Base-by-base conservation (phyloP, 371 early-diverging fungal genomes). In the Mucor mucedo region DNA sequence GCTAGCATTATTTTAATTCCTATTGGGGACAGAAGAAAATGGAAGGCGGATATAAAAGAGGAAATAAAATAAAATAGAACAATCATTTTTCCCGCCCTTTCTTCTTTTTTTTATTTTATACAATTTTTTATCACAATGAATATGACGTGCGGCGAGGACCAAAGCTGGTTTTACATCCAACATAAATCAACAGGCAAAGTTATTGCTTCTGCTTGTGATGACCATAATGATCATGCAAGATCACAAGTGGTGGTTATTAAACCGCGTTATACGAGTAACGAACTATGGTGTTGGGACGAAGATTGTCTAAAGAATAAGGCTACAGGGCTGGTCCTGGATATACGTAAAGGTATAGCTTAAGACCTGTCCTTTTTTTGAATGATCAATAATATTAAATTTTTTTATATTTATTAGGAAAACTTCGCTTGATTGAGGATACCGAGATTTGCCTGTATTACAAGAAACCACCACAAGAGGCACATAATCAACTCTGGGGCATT, bases 251-350 rank as follows among this genome's bases (percentile, higher is more conserved):
- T 73, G 40, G 68, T 79, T 0, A 53, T 60, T 21, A 63, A 65
- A 32, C 72, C 72, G 6, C 52, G 48, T 14, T 52, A 65, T 41
- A 52, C 29, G 3, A 76, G 73, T 50, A 64, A 60, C 4, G 76
- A 79, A 58, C 52, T 73, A 6, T 79, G 79, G 79, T 52, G 64
- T n/a, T 79, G 74, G 74, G 76, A 71, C 40, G 72, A 68, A 16
- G 68, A 65, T 27, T 66, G 63, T 39, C 32, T 79, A 16, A 52
- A 58, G 10, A 79, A 76, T 47, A 76, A 79, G 47, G 68, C 74
- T 21, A 76, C 70, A n/a, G 64, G 63, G 7, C 65, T 76, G 4
- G 79, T 79, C 13, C 66, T 79, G 2, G 79, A 79, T 55, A 76
- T 79, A 35, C 79, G 76, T 33, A 76, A 79, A 70, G 79, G 79